Evolutionary conservation across 805 yeast species (phyloP).

Genomic region (Kuraishia hungarica): DNA sequence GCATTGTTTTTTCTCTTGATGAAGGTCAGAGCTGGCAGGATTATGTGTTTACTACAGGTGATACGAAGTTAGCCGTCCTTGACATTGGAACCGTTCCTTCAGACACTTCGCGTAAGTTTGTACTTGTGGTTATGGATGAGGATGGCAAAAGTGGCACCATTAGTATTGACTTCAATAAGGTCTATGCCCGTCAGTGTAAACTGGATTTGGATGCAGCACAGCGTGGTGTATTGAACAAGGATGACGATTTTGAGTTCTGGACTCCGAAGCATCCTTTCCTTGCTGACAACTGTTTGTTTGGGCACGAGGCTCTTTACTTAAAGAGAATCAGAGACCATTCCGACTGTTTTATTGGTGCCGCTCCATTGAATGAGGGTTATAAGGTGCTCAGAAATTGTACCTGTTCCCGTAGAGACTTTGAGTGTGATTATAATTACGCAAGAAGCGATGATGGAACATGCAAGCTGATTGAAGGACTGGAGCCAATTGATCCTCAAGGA

Average conservation of each 20-base stretch:
- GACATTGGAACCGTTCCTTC: constrained; percentile 89
- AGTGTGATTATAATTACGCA: constrained; percentile 84
- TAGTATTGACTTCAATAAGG: constrained; percentile 49
- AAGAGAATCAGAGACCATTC: constrained; percentile 45
- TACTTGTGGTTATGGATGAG: constrained; percentile 49
- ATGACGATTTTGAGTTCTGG: constrained; percentile 58
- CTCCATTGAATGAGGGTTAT: constrained; percentile 50
- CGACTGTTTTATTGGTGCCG: constrained; percentile 66
- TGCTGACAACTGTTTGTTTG: constrained; percentile 53
- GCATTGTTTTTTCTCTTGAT: constrained; percentile 57
- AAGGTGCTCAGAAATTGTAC: constrained; percentile 58
- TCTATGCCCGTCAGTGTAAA: constrained; percentile 46
- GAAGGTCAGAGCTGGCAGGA: constrained; percentile 74
- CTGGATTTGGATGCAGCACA: constrained; percentile 32
- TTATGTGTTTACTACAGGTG: constrained; percentile 41
- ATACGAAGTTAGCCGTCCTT: constrained; percentile 41
- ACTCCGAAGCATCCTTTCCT: constrained; percentile 48
- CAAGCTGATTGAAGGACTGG: constrained; percentile 65
- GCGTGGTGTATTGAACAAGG: constrained; percentile 7
- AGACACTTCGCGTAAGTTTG: constrained; percentile 77
- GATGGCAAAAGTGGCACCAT: constrained; percentile 22
- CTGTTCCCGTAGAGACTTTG: constrained; percentile 82
- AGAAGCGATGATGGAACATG: constrained; percentile 77
- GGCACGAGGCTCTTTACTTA: constrained; percentile 55
- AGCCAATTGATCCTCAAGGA: constrained; percentile 55